Evolutionary conservation across 495 filamentous ascomycete species (phyloP), one percentile per base, ranked within the genome.

Genomic region (Talaromyces liani): DNA sequence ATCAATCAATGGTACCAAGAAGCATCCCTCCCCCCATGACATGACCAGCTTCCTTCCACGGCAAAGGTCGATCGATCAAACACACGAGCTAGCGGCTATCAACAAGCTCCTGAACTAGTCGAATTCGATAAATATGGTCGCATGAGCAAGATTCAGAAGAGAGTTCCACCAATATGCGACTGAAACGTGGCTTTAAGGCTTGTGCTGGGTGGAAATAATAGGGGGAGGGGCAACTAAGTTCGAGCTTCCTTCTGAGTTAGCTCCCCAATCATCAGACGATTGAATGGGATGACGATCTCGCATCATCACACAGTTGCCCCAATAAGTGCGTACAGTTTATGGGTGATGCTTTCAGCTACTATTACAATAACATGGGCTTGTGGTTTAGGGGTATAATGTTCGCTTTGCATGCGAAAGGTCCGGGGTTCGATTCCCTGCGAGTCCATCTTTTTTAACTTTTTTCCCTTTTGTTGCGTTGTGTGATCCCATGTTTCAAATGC

Each of bases 121-220:
- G 33, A 60, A 39, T 45, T 7, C 10, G 33, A 39, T 14, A 14
- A 60, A 60, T 22, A 8, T 22, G 57, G 33, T 39, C 57, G 57
- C 57, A 59, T 39, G 29, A 39, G 33, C 33, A 27, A 36, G 6
- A 36, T 2, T 36, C 27, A 27, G 29, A 31, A 7, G 16, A 22
- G 24, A 54, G 18, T 56, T 56, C 53, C 53, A 56, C 53, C 53
- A 56, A 56, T 56, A 56, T 29, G 57, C 18, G 24, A 61, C 5
- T 20, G 59, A 61, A 45, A 61, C 59, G 59, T 61, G 59, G 59
- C 59, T 45, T 61, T 47, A 61, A 45, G 34, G 41, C 0, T 27
- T 5, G 20, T 25, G 34, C 24, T 41, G 34, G 34, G 22, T 49
- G 36, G 24, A 45, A 61, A 61, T 61, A 61, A 61, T 61, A 61